These are phyloP conservation scores for Rhodocollybia butyracea DNA, from an alignment of 768 basidiomycete species.

Conservation along the genomic window DNA sequence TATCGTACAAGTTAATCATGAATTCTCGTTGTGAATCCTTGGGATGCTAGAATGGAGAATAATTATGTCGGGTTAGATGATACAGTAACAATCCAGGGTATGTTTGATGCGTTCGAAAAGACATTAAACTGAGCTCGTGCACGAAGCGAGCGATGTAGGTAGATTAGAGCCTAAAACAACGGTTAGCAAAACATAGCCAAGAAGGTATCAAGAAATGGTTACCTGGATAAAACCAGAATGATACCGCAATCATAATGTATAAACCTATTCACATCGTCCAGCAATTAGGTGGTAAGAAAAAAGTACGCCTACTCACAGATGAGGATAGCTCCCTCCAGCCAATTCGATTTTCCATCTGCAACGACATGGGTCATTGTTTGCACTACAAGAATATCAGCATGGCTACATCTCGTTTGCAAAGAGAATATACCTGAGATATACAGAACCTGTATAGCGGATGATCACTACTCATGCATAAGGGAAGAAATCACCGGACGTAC, in stretches of 20 bases:
- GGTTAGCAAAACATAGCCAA: not conserved
- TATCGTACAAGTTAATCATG: too few relatives aligned
- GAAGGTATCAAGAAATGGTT: not conserved
- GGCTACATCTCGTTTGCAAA: not conserved
- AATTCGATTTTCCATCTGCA: conserved; percentile 86
- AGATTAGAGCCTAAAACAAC: conserved; percentile 1
- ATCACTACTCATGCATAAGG: not conserved
- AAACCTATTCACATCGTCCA: conserved; percentile 38
- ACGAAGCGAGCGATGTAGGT: conserved; percentile 2
- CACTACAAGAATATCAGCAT: conserved; percentile 34
- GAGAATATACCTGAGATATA: conserved; percentile 43
- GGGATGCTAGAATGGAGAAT: too few relatives aligned
- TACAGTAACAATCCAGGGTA: not conserved
- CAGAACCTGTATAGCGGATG: conserved; percentile 27
- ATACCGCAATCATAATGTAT: conserved; percentile 69
- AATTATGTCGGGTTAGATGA: too few relatives aligned
- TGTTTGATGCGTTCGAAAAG: too few relatives aligned
- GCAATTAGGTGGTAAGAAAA: not conserved
- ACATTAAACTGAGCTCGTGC: not conserved
- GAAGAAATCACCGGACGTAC: conserved; percentile 20
- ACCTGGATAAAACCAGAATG: conserved; percentile 71
- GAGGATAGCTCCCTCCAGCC: conserved; percentile 85
- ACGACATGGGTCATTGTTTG: conserved; percentile 85
- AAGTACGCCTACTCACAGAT: conserved; percentile 53
- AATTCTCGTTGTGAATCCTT: too few relatives aligned